Percentiles rank a stretch among this genome's conserved stretches.
Conservation (phyloP, 2,329 filamentous ascomycete genomes). For the Xylariaceae sp. region DNA sequence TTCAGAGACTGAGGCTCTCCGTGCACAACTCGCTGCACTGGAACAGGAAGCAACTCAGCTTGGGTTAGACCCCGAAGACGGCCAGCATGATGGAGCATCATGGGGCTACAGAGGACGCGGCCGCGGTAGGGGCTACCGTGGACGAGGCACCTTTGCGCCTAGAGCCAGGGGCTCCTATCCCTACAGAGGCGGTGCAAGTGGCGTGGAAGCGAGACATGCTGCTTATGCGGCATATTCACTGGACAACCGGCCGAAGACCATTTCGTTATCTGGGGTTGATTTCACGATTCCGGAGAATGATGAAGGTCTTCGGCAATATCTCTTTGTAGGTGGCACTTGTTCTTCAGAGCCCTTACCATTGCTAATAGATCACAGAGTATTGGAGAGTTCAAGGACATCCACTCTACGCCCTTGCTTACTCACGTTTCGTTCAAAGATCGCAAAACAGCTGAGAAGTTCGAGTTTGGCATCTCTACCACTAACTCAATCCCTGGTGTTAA, state of each 20-base stretch:
- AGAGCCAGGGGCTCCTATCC: conserved; percentile 40
- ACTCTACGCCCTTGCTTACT: conserved; percentile 44
- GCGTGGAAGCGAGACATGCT: conserved; percentile 36
- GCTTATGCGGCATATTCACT: conserved; percentile 63
- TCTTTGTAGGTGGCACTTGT: conserved; percentile 52
- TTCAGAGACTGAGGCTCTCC: conserved; percentile 60
- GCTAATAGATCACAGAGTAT: conserved; percentile 46
- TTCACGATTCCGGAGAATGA: conserved; percentile 60
- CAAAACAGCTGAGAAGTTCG: conserved; percentile 67
- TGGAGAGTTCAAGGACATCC: conserved; percentile 59
- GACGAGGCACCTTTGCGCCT: conserved; percentile 34
- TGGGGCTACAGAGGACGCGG: conserved; percentile 37
- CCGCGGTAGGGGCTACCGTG: conserved; percentile 36
- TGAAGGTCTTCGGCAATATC: conserved; percentile 66
- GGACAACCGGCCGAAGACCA: conserved; percentile 69
- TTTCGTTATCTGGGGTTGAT: conserved; percentile 61
- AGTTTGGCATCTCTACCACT: conserved; percentile 47
- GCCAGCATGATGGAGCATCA: conserved; percentile 39
- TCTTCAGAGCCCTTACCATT: conserved; percentile 5
- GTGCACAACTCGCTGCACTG: conserved; percentile 66
- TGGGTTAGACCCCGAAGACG: conserved; percentile 59
- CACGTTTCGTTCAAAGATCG: conserved; percentile 63
- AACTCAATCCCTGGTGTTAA: conserved; percentile 58
- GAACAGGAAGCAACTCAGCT: conserved; percentile 68
- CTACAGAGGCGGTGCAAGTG: conserved; percentile 42